Percentiles rank a stretch among this genome's conserved stretches.
These are phyloP conservation scores for Rhizopus stolonifer DNA, from an alignment of 371 early-diverging fungal species.

Conservation along the genomic window DNA sequence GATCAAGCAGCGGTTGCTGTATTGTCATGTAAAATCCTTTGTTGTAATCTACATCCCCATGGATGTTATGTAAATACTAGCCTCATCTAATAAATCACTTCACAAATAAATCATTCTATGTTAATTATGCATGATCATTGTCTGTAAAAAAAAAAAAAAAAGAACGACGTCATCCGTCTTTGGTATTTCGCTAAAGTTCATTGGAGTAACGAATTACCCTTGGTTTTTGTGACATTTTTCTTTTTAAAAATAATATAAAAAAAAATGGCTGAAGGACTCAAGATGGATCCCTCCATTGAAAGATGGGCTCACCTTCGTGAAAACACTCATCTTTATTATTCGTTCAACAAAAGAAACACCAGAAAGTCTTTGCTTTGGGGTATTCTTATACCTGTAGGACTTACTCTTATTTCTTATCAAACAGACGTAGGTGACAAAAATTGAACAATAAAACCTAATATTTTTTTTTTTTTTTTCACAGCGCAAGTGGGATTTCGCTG, in stretches of 20 bases:
- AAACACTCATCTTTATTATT: slow-evolving; percentile 56
- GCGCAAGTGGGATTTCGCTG: slow-evolving; percentile 50
- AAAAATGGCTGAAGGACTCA: slow-evolving; percentile 37
- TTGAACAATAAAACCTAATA: neutral
- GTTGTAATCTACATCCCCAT: too few relatives aligned
- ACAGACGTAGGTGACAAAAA: slow-evolving; percentile 39
- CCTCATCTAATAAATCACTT: too few relatives aligned
- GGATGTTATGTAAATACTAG: too few relatives aligned
- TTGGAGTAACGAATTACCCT: too few relatives aligned
- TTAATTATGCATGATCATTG: too few relatives aligned
- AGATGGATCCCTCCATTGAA: slow-evolving; percentile 62
- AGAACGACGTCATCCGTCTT: too few relatives aligned
- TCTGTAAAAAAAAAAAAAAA: too few relatives aligned
- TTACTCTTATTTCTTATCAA: slow-evolving; percentile 44
- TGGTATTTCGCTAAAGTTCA: too few relatives aligned
- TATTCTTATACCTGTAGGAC: slow-evolving; percentile 53
- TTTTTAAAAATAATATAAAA: slow-evolving; percentile 12
- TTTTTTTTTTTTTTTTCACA: slow-evolving; percentile 19
- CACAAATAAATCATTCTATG: too few relatives aligned
- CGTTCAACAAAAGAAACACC: slow-evolving; percentile 53
- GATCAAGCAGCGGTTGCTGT: slow-evolving; percentile 23
- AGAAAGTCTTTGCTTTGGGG: slow-evolving; percentile 49
- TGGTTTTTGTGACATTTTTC: neutral
- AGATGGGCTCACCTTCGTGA: slow-evolving; percentile 68
- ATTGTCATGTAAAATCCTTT: slow-evolving; percentile 26